Base-by-base conservation (phyloP, 176 grass and related monocot species). In the Carex myosuroides region DNA sequence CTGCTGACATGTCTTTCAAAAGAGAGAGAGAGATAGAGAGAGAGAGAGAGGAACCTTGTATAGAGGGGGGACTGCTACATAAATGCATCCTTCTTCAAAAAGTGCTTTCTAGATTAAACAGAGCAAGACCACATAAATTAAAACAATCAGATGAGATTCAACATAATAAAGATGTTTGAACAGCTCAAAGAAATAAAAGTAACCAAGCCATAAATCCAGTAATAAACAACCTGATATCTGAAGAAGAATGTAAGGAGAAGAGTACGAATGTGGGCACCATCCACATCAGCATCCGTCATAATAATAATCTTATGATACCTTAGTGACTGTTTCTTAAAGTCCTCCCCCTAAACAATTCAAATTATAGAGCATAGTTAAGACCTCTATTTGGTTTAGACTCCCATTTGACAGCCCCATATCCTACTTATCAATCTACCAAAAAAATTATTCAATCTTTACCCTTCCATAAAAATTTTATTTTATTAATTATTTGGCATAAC, bases 191-290 rank as follows among this genome's bases (percentile, higher is more conserved):
- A 66, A 53, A 77, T 35, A 20, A 59, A 68, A 84, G 56, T 79
- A 30, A 79, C 57, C 37, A 84, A 46, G n/a, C 39, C 14, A 66
- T 13, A 1, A 70, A 18, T 12, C 74, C 29, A 64, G 10, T 70
- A 46, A 73, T 61, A 10, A 88, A 70, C 13, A 81, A 99, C 96
- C 88, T 99, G 96, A 86, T 94, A 99, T 95, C 96, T 95, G 90
- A 93, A 99, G 90, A 99, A 99, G 90, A 95, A 99, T 63, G 93
- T 99, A 84, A 99, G 89, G 46, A 99, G 91, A 65, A 99, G 93
- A 66, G 96, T 99, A 46, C 96, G 86, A 26, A 99, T 99, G 85
- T 99, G 96, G 24, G 96, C 93, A 69, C 93, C 93, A 85, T 99
- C 96, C 78, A 99, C 96, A 90, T 99, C 96, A 84, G 96, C 96